Evolutionary conservation across 1,284 basidiomycete species (phyloP).

Genomic region (Bondarzewia mesenterica): DNA sequence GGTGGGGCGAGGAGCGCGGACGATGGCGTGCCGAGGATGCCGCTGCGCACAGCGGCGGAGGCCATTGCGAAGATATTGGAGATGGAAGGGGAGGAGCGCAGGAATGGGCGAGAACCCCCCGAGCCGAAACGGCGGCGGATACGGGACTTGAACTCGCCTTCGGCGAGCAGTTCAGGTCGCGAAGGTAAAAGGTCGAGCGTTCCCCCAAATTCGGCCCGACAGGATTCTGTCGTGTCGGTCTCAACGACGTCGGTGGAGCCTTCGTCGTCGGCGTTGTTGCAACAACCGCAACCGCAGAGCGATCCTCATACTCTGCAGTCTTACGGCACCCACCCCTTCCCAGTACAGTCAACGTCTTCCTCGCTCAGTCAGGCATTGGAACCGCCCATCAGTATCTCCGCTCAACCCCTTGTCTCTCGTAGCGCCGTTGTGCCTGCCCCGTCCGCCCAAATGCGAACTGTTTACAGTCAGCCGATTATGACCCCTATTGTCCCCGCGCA

Average conservation of each 20-base stretch:
- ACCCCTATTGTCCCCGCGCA: neutral
- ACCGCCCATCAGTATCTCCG: neutral
- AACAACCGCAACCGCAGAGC: neutral
- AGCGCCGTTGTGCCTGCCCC: neutral
- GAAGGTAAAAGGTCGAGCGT: slow-evolving; percentile 5
- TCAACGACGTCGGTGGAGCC: neutral
- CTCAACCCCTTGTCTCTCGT: neutral
- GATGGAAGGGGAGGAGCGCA: slow-evolving; percentile 13
- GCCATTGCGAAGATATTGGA: slow-evolving; percentile 15
- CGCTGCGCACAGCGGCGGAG: slow-evolving; percentile 13
- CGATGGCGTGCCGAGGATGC: slow-evolving; percentile 8
- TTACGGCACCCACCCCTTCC: neutral
- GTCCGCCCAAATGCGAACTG: neutral
- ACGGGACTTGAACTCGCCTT: slow-evolving; percentile 3
- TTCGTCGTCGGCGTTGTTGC: neutral
- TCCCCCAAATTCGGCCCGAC: neutral
- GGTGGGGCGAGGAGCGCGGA: slow-evolving; percentile 10
- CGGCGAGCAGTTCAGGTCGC: neutral
- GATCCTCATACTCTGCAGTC: neutral
- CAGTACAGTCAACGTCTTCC: neutral
- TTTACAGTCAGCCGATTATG: neutral
- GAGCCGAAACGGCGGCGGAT: slow-evolving; percentile 12
- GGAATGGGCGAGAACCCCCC: slow-evolving; percentile 12
- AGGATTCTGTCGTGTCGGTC: neutral
- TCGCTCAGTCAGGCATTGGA: slow-evolving; percentile 3